Evolutionary conservation across 352 stramenopile species (phyloP), one percentile per base, ranked within the genome.

Genomic region (Hyphochytrium catenoides): DNA sequence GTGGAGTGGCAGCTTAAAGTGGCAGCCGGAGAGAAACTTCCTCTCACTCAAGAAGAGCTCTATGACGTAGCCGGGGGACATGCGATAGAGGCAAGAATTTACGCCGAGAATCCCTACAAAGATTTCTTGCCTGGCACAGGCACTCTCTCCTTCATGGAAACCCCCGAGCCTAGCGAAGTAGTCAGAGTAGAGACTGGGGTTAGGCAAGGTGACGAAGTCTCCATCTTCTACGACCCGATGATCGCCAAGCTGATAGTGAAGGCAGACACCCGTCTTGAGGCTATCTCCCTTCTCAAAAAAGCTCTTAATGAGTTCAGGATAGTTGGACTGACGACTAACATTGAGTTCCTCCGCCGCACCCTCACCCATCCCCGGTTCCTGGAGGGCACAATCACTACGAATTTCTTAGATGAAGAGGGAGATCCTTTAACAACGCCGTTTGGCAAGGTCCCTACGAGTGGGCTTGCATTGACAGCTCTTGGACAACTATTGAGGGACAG

Each of bases 1-100:
- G 82, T 94, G 8, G 86, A 96, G 62, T 75, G 83, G 47, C 79
- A 94, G 57, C 52, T 96, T 16, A 78, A 84, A 19, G 74, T 95
- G 14, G 82, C 85, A 14, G 65, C 77, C 14, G 85, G 84, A 4
- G 58, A 95, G 56, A 15, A 51, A 21, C 59, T 95, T 1, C 77
- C 84, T 6, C 63, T 94, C 22, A 55, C 69, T 22, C 69, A 94
- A 46, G 56, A 79, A 16, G 57, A 87, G 38, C 59, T 95, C 4
- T n/a, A n/a, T n/a, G n/a, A n/a, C n/a, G 57, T 65, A 40, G 73
- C 74, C 38, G 51, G 82, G 26, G 81, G 81, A 20, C 74, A 91
- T 31, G 75, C 78, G 8, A 73, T 94, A 27, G 81, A 94, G 56
- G 76, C 73, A 16, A 68, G 81, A n/a, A 79, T 94, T 20, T 94